These are phyloP conservation scores for Hortiboletus campestris DNA, from an alignment of 768 basidiomycete species.

Conservation along the genomic window DNA sequence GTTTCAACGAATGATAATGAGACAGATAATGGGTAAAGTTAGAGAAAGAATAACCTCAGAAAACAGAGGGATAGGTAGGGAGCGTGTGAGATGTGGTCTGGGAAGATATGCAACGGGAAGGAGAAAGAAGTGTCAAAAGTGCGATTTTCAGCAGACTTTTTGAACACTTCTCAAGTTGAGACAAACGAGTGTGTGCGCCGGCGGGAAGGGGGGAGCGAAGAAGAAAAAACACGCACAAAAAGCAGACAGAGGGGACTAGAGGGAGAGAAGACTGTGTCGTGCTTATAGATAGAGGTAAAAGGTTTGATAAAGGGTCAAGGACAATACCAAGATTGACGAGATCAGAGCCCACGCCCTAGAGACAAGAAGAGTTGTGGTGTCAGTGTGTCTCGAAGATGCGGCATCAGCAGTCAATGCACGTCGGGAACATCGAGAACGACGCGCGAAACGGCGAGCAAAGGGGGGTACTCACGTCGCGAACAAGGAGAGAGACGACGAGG, in stretches of 20 bases:
- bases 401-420: neutral
- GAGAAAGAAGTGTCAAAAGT: slow-evolving; percentile 26
- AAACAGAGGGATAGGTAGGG: slow-evolving; percentile 38
- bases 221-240: slow-evolving; percentile 42
- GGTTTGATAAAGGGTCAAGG: slow-evolving; percentile 32
- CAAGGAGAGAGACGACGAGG: slow-evolving; percentile 9
- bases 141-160: slow-evolving; percentile 29
- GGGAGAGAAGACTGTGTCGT: slow-evolving; percentile 34
- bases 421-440: neutral
- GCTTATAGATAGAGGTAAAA: slow-evolving; percentile 40
- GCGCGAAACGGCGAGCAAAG: neutral
- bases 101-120: slow-evolving; percentile 28
- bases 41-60: slow-evolving; percentile 49
- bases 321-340: slow-evolving; percentile 35
- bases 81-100: slow-evolving; percentile 41
- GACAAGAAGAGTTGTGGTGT: slow-evolving; percentile 2
- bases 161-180: slow-evolving; percentile 21
- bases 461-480: slow-evolving; percentile 26
- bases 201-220: slow-evolving; percentile 15
- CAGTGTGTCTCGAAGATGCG: slow-evolving; percentile 4
- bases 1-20: slow-evolving; percentile 40
- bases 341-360: slow-evolving; percentile 29
- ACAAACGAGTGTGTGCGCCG: slow-evolving; percentile 34
- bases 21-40: slow-evolving; percentile 50
- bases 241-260: slow-evolving; percentile 29